Base-by-base conservation (phyloP, 2,329 filamentous ascomycete genomes). In the Pseudogymnoascus sp. region DNA sequence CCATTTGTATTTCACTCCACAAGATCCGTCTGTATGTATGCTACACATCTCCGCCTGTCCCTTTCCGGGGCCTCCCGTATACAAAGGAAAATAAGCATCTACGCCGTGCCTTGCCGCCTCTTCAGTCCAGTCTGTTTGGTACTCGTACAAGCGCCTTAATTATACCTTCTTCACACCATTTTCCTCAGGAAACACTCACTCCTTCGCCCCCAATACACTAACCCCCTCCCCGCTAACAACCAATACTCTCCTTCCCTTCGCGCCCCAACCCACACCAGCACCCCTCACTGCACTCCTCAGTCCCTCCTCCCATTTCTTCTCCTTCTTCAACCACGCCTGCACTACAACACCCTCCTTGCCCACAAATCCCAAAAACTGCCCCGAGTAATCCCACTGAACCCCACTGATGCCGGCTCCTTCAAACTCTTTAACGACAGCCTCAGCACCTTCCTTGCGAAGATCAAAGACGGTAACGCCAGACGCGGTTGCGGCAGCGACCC, bases 371-470 rank as follows among this genome's bases (percentile, higher is more conserved):
- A 99, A 80, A 78, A 89, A 99, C 75, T 97, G 93, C 45, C 92
- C 93, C 5, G 90, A 94, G 78, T 96, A 97, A 72, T 99, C 94
- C 92, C 92, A 99, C 58, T 82, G 81, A 66, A 97, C 80, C 40
- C 83, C 85, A 64, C 89, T 83, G 58, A 96, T 85, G 65, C 86
- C 87, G 62, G 92, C 93, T 52, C 88, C 87, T 66, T 97, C 91
- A 40, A 99, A 80, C n/a, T 88, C 84, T 80, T 96, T 96, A 72
- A 87, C 86, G 69, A 86, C 83, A 4, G 87, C 87, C 15, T 88
- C 87, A 67, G 90, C 92, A 64, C 93, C 88, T 68, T 96, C 86
- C 76, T 96, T 97, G 69, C 94, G 87, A 64, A 99, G 81, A 74
- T 97, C 93, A 80, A 95, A 97, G 61, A 97, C 85, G 8, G 89